phyloP scores from a whole-genome alignment of 1,284 basidiomycete genomes.

The Fomitopsis betulina region DNA sequence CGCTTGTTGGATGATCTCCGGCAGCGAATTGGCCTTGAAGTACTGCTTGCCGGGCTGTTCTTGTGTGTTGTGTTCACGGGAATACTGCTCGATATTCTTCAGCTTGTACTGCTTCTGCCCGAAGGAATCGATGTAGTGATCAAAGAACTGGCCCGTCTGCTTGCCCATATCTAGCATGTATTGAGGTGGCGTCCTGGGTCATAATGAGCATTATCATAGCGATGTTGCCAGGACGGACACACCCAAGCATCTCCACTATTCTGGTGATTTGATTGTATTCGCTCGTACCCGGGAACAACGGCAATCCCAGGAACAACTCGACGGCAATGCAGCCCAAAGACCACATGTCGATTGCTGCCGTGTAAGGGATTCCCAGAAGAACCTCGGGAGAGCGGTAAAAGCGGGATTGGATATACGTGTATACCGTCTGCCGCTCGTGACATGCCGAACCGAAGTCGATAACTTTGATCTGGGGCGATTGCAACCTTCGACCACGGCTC shows the following conservation, averaged over 20 bases:
- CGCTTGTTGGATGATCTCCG: constrained; percentile 95
- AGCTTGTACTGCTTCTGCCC: constrained; percentile 86
- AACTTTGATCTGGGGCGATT: constrained; percentile 98
- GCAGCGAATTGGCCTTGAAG: constrained; percentile 91
- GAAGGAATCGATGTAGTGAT: constrained; percentile 75
- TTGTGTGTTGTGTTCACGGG: constrained; percentile 88
- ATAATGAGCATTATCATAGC: constrained; percentile 2
- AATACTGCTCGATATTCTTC: constrained; percentile 94
- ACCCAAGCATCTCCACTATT: constrained; percentile 99
- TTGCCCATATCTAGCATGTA: constrained; percentile 97
- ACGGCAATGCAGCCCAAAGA: constrained; percentile 95
- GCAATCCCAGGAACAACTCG: constrained; percentile 94
- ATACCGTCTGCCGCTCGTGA: constrained; percentile 97
- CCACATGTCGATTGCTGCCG: constrained; percentile 95
- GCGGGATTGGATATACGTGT: constrained; percentile 98
- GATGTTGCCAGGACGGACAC: constrained; percentile 25
- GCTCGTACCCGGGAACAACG: constrained; percentile 96
- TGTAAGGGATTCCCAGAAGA: constrained; percentile 92
- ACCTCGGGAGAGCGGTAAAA: constrained; percentile 99
- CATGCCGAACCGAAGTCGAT: constrained; percentile 99
- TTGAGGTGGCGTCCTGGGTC: constrained; percentile 72
- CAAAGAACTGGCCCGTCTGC: constrained; percentile 94
- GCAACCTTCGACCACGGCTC: constrained; percentile 52
- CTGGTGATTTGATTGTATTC: constrained; percentile 98
- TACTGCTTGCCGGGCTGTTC: constrained; percentile 99